Base-by-base conservation (phyloP, 2,329 filamentous ascomycete genomes). In the Xylariales sp. region DNA sequence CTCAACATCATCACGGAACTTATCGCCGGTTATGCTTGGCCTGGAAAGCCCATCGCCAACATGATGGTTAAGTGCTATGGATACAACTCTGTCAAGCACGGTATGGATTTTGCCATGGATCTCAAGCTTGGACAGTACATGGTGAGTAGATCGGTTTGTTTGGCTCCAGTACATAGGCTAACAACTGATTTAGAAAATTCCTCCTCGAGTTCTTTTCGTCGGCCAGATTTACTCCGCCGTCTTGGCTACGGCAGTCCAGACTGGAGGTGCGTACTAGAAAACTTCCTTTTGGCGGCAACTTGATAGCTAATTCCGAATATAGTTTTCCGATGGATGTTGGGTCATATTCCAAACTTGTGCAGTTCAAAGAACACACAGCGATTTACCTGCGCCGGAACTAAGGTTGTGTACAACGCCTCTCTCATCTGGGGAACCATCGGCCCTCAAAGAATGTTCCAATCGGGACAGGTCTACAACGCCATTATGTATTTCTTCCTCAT, bases 1-100 rank as follows among this genome's bases (percentile, higher is more conserved):
- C 44, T 58, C 7, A 58, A 59, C 38, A 56, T 59, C 17, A 56
- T 59, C 20, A 55, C 55, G 1, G 56, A 59, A 33, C 40, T 59
- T n/a, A 56, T 59, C 15, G 53, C 53, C 1, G 56, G 56, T 2
- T 59, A 59, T 27, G 54, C 53, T 1, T 55, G 53, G 49, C 56
- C 56, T 0, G 56, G 56, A 2, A 54, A 52, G 33, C 52, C 56
- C 3, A 43, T 52, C 14, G 56, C 56, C 11, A 59, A 56, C 39
- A 56, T 57, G 44, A 58, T 58, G 50, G 53, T 59, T 24, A 59
- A 59, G 34, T 52, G 44, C 14, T 59, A 58, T 25, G 56, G 56
- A 2, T 59, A 59, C 42, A 58, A 56, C 24, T 51, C 55, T 5
- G 49, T 57, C n/a, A 57, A 56, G 37, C 55, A 57, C 11, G 55